Evolutionary conservation across 495 filamentous ascomycete species (phyloP).

Genomic region (Diplogelasinospora grovesii): DNA sequence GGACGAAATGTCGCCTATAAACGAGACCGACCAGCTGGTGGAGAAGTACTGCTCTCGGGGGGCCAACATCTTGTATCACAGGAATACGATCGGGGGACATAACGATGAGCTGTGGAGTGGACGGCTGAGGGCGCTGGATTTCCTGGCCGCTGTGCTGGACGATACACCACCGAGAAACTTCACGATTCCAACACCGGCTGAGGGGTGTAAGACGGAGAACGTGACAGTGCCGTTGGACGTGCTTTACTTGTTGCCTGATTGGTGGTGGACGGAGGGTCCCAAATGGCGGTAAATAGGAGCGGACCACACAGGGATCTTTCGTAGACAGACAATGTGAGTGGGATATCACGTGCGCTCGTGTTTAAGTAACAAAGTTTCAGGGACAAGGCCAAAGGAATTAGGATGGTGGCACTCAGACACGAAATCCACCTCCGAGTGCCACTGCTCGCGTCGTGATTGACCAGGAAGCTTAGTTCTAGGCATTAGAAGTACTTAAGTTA

Average conservation of each 20-base stretch:
- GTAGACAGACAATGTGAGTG: too few species aligned
- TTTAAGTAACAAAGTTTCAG: too few species aligned
- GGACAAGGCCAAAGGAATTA: too few species aligned
- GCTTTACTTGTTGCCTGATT: conserved; percentile 9
- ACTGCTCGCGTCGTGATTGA: too few species aligned
- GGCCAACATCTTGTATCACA: conserved; percentile 33
- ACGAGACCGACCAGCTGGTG: conserved; percentile 40
- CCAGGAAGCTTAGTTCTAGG: too few species aligned
- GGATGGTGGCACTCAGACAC: too few species aligned
- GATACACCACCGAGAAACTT: conserved; percentile 4
- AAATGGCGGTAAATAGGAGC: too few species aligned
- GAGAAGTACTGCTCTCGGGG: conserved; percentile 31
- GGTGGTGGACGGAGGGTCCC: too few species aligned
- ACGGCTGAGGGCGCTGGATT: conserved; percentile 15
- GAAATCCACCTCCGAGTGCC: too few species aligned
- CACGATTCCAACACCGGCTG: conserved; percentile 1
- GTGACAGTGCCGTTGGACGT: conserved; percentile 15
- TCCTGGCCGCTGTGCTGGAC: conserved; percentile 17
- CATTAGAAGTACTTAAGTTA: too few species aligned
- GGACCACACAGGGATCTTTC: too few species aligned
- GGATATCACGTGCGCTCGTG: too few species aligned
- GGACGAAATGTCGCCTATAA: conserved; percentile 40
- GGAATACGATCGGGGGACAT: conserved; percentile 34
- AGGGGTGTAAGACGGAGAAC: conserved; percentile 11
- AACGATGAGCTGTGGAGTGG: conserved; percentile 22